Evolutionary conservation across 1,284 basidiomycete species (phyloP).

Genomic region (Sporisorium reilianum): DNA sequence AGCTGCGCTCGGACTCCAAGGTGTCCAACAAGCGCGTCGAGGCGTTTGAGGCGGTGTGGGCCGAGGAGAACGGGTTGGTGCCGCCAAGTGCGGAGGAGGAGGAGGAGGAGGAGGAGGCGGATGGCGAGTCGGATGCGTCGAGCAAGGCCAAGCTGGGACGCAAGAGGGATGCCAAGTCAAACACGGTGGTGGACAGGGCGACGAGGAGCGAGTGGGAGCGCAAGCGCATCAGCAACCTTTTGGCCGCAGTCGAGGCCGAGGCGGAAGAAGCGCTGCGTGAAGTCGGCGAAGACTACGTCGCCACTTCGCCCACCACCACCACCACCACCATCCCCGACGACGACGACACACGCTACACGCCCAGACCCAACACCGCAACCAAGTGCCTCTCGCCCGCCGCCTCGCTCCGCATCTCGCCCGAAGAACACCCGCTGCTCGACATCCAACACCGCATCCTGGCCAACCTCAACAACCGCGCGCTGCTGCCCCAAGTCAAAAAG

Average conservation of each 20-base stretch:
- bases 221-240: slow-evolving; percentile 13
- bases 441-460: slow-evolving; percentile 35
- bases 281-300: slow-evolving; percentile 30
- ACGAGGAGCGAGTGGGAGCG: slow-evolving; percentile 14
- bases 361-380: slow-evolving; percentile 15
- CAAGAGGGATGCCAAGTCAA: slow-evolving; percentile 5
- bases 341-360: background rate
- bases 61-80: slow-evolving; percentile 25
- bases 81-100: background rate
- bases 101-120: background rate
- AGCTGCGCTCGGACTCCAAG: slow-evolving; percentile 17
- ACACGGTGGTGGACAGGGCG: slow-evolving; percentile 1
- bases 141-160: background rate
- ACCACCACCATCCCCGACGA: background rate
- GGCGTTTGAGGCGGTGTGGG: slow-evolving; percentile 40
- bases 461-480: slow-evolving; percentile 31
- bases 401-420: background rate
- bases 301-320: slow-evolving; percentile 1
- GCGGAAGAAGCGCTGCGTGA: slow-evolving; percentile 32
- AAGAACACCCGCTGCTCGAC: slow-evolving; percentile 20
- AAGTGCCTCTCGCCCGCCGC: background rate
- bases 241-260: slow-evolving; percentile 22
- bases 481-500: slow-evolving; percentile 47
- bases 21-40: slow-evolving; percentile 30
- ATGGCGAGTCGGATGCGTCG: background rate